These are phyloP conservation scores for Ichthyophthirius multifiliis DNA, from an alignment of 169 alveolate species.

Conservation along the genomic window DNA sequence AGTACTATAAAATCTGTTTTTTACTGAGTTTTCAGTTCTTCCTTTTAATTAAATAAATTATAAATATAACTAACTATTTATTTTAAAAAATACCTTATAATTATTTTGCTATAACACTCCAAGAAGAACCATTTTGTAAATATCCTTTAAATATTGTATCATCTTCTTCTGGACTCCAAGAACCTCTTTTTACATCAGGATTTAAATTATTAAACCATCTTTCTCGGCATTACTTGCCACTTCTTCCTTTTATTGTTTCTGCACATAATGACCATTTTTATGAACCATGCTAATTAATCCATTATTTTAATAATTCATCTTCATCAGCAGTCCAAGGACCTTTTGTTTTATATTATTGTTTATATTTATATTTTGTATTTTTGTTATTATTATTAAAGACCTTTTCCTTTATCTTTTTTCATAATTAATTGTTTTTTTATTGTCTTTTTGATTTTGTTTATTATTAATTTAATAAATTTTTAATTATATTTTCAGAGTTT, in stretches of 20 bases:
- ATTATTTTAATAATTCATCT: conserved; percentile 32
- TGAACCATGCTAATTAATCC: conserved; percentile 52
- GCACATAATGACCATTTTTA: conserved; percentile 58
- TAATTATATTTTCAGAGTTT: no score
- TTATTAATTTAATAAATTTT: no score
- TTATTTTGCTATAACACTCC: conserved; percentile 51
- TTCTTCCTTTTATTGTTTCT: conserved; percentile 58
- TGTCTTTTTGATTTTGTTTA: no score
- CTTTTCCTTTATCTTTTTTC: no score
- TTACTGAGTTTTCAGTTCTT: conserved; percentile 67
- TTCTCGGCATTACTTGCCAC: conserved; percentile 69
- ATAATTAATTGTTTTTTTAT: no score
- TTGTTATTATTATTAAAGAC: no score
- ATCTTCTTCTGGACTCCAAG: conserved; percentile 69
- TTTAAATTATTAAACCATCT: conserved; percentile 66
- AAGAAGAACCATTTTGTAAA: conserved; percentile 35
- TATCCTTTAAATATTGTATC: conserved; percentile 48
- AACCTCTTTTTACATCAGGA: conserved; percentile 54
- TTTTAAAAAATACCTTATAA: conserved; percentile 32
- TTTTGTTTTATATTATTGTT: no score
- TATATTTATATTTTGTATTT: no score
- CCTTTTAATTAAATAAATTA: no score
- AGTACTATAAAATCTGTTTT: conserved; percentile 64
- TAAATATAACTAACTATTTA: no score
- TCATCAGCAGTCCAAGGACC: conserved; percentile 39